A percentile compares a stretch with the other conserved stretches of the same genome.
These are phyloP conservation scores for Curvularia hawaiiensis DNA, from an alignment of 2,329 filamentous ascomycete genomes.

Conservation along the genomic window DNA sequence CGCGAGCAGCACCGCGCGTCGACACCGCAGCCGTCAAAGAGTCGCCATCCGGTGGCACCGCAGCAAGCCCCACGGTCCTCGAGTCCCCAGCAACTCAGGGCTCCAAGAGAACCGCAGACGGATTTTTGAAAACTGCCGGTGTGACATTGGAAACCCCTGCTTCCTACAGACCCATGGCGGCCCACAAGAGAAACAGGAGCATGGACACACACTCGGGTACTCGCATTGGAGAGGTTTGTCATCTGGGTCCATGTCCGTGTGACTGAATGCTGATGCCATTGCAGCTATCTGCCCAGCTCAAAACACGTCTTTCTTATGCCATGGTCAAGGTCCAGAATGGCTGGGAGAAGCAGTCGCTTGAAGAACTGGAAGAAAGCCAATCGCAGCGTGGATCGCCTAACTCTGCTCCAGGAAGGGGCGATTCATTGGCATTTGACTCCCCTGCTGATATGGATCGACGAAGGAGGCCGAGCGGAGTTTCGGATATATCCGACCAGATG, in stretches of 20 bases:
- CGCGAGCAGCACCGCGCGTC: slow-evolving; percentile 28
- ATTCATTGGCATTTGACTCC: slow-evolving; percentile 39
- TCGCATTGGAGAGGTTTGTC: slow-evolving; percentile 77
- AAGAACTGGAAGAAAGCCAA: slow-evolving; percentile 76
- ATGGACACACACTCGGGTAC: slow-evolving; percentile 66
- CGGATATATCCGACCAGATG: slow-evolving; percentile 43
- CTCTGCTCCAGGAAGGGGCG: slow-evolving; percentile 58
- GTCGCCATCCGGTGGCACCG: slow-evolving; percentile 36
- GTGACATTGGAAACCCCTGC: slow-evolving; percentile 16
- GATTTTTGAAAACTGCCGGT: slow-evolving; percentile 62
- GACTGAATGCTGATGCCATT: slow-evolving; percentile 33
- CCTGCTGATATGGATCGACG: slow-evolving; percentile 33
- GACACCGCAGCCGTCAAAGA: slow-evolving; percentile 33
- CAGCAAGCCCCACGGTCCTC: slow-evolving; percentile 50
- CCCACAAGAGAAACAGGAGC: slow-evolving; percentile 75
- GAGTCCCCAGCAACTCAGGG: slow-evolving; percentile 51
- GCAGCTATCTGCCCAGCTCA: slow-evolving; percentile 78
- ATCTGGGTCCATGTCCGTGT: slow-evolving; percentile 7
- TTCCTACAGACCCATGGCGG: slow-evolving; percentile 33
- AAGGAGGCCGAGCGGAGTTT: slow-evolving; percentile 44
- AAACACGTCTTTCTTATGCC: slow-evolving; percentile 85
- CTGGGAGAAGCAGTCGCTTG: slow-evolving; percentile 79
- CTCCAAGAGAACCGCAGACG: slow-evolving; percentile 79
- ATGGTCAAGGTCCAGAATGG: slow-evolving; percentile 90
- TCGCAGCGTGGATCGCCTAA: slow-evolving; percentile 71